Conservation (phyloP, 768 basidiomycete genomes). For the Russula sp. region DNA sequence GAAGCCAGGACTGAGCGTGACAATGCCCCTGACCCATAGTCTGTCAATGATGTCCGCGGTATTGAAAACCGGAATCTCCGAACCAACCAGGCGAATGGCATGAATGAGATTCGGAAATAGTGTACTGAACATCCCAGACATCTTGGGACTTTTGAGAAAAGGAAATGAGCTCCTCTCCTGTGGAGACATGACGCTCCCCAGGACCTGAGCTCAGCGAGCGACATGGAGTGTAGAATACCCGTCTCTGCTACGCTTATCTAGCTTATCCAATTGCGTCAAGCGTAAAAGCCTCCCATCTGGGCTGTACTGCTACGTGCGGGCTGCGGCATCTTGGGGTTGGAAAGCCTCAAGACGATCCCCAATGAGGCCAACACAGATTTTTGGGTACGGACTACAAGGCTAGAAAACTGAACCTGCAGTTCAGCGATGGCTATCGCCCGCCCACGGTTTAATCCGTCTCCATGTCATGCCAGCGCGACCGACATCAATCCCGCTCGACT, state of each 20-base stretch:
- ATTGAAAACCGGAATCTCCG: conserved; percentile 78
- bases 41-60: conserved; percentile 78
- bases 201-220: conserved; percentile 71
- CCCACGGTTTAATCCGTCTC: conserved; percentile 9
- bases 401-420: background rate
- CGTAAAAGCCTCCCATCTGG: conserved; percentile 78
- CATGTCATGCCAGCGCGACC: background rate
- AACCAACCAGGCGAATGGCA: conserved; percentile 72
- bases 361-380: conserved; percentile 86
- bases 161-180: conserved; percentile 78
- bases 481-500: background rate
- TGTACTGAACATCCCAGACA: conserved; percentile 88
- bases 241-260: no score
- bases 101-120: conserved; percentile 81
- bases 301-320: conserved; percentile 75
- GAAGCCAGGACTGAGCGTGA: conserved; percentile 73
- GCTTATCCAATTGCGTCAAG: conserved; percentile 44
- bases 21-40: conserved; percentile 65
- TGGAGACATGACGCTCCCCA: conserved; percentile 91
- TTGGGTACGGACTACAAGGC: conserved; percentile 76
- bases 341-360: conserved; percentile 65
- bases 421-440: conserved; percentile 2
- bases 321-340: conserved; percentile 57
- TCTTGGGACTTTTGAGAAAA: conserved; percentile 91
- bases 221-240: conserved; percentile 65